These are phyloP conservation scores for Suillus decipiens DNA, from an alignment of 768 basidiomycete genomes.

Conservation along the genomic window DNA sequence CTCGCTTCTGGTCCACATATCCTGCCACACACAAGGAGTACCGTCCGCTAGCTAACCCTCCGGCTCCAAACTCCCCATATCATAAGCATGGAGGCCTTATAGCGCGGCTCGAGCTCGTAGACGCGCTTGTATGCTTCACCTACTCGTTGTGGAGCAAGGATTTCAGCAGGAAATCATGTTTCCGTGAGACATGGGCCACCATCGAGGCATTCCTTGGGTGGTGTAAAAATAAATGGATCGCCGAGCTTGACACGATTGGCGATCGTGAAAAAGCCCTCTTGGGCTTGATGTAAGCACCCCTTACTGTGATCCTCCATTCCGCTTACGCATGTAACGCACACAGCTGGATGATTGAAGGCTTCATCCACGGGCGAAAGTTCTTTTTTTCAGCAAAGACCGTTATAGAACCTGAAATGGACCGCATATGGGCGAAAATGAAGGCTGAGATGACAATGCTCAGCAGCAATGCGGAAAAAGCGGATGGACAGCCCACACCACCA, in stretches of 20 bases:
- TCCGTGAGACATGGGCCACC: slow-evolving; percentile 64
- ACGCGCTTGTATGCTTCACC: slow-evolving; percentile 81
- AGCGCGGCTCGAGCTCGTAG: slow-evolving; percentile 76
- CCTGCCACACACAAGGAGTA: slow-evolving; percentile 65
- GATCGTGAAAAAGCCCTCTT: slow-evolving; percentile 61
- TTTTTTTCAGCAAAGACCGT: slow-evolving; percentile 38
- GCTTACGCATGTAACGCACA: slow-evolving; percentile 29
- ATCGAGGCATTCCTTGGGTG: slow-evolving; percentile 69
- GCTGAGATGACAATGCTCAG: slow-evolving; percentile 32
- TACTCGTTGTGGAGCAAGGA: slow-evolving; percentile 84
- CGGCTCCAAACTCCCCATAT: slow-evolving; percentile 65
- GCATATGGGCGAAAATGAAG: slow-evolving; percentile 36
- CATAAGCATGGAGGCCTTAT: slow-evolving; percentile 76
- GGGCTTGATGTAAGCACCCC: slow-evolving; percentile 73
- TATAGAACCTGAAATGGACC: slow-evolving; percentile 36
- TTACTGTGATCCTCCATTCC: slow-evolving; percentile 16
- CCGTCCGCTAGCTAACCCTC: slow-evolving; percentile 62
- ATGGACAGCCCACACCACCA: slow-evolving; percentile 52
- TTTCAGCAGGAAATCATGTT: slow-evolving; percentile 55
- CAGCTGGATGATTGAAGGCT: slow-evolving; percentile 81
- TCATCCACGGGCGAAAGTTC: slow-evolving; percentile 59
- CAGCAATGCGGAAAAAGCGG: slow-evolving; percentile 38
- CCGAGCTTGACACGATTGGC: slow-evolving; percentile 39
- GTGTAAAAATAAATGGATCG: slow-evolving; percentile 71
- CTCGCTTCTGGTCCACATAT: slow-evolving; percentile 75